Base-by-base conservation (phyloP, 192 early-diverging fungal species). In the Coemansia sp. region DNA sequence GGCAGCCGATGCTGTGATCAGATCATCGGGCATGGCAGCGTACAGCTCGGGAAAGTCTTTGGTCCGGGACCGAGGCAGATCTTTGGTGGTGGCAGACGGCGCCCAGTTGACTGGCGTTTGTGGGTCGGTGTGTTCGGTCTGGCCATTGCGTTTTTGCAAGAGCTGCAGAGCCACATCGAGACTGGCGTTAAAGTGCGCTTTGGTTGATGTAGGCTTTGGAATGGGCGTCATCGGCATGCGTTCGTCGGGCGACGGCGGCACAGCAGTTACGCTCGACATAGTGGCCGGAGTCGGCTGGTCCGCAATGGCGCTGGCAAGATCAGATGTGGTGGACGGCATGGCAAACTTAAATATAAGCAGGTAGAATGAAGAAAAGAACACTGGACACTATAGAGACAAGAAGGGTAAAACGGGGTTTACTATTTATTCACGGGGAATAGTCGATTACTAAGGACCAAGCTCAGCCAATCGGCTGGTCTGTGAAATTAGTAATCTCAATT, bases 101-200 rank as follows among this genome's bases (percentile, higher is more conserved):
- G 61, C 25, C 50, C 34, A 53, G 49, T 21, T 53, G 36, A 46
- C 8, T 1, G 57, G 21, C 23, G 57, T 42, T 11, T 59, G 46
- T 3, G 21, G 6, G 47, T 47, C 54, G 28, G 34, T 11, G 20
- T n/a, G 17, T 3, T 52, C 25, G 8, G 4, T n/a, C 55, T 51
- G 37, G 15, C 11, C 26, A 2, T 47, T 55, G 6, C 57, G 53
- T 19, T 57, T 34, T 17, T 65, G 52, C 11, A 80, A 69, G 5
- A 74, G 44, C 3, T 71, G 66, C 25, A 80, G 72, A 22, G 78
- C 78, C 57, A 57, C 50, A 40, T 80, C 78, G 20, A 80, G 72
- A 42, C 78, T 80, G 53, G 78, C 78, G 56, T 80, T 80, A 22
- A 80, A 80, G 60, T 80, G 78, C 1, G 64, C 63, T 14, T 79